Percentiles rank a stretch among this genome's conserved stretches.
Evolutionary conservation across 768 basidiomycete species (phyloP).

Genomic region (Hortiboletus campestris): DNA sequence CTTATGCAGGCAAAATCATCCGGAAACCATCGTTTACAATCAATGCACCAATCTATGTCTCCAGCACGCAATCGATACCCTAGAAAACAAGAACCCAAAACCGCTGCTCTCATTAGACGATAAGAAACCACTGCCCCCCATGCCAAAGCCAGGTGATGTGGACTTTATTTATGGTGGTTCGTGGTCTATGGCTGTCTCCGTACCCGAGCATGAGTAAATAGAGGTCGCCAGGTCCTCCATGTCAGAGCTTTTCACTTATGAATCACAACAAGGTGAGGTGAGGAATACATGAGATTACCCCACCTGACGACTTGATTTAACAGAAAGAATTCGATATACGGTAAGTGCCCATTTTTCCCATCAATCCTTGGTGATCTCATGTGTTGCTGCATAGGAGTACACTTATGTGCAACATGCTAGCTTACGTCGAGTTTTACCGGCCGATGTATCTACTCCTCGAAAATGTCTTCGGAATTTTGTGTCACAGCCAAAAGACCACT

Average conservation of each 20-base stretch:
- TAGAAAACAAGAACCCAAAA: conserved; percentile 39
- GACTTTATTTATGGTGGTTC: conserved; percentile 75
- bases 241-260: conserved; percentile 67
- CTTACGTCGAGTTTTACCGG: conserved; percentile 62
- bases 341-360: conserved; percentile 28
- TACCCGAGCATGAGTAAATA: neutral
- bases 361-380: neutral
- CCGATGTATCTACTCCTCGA: conserved; percentile 68
- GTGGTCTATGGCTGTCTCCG: conserved; percentile 16
- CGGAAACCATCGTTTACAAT: conserved; percentile 57
- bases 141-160: conserved; percentile 60
- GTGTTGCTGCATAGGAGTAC: conserved; percentile 43
- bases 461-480: conserved; percentile 65
- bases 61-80: conserved; percentile 51
- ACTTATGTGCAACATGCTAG: conserved; percentile 67
- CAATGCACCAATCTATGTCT: conserved; percentile 61
- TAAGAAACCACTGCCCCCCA: conserved; percentile 36
- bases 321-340: conserved; percentile 62
- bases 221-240: conserved; percentile 59
- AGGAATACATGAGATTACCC: neutral
- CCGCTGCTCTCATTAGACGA: conserved; percentile 43
- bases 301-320: conserved; percentile 2
- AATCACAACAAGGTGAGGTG: conserved; percentile 57
- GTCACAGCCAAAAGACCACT: conserved; percentile 45
- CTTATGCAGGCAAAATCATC: conserved; percentile 57